These are phyloP conservation scores for Emmonsiellopsis sp. DNA, from an alignment of 2,329 filamentous ascomycete genomes.

Conservation along the genomic window DNA sequence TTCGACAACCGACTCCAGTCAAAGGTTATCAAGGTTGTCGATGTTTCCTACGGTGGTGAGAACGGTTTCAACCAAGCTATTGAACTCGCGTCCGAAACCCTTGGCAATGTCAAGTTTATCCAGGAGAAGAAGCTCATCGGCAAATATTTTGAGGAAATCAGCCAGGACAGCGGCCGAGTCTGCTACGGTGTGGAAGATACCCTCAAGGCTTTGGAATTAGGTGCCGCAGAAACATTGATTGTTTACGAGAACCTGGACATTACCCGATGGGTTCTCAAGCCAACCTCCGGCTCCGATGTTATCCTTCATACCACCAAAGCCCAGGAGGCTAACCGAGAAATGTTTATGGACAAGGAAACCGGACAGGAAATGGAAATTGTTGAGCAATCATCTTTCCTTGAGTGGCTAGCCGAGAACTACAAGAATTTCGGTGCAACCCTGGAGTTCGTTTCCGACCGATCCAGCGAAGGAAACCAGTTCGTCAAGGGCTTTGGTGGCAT, in stretches of 20 bases:
- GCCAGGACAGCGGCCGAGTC: conserved; percentile 89
- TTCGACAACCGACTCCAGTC: conserved; percentile 83
- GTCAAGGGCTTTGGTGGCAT: conserved; percentile 99
- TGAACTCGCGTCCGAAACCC: conserved; percentile 84
- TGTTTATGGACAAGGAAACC: conserved; percentile 92
- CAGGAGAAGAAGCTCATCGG: conserved; percentile 99
- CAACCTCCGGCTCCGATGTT: conserved; percentile 60
- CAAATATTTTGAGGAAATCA: conserved; percentile 98
- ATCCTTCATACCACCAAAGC: conserved; percentile 81
- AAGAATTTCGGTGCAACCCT: conserved; percentile 93
- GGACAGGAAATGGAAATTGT: conserved; percentile 96
- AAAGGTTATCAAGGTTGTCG: conserved; percentile 99
- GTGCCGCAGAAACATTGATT: conserved; percentile 87
- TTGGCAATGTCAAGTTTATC: conserved; percentile 99
- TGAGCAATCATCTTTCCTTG: conserved; percentile 84
- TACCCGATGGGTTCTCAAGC: conserved; percentile 82
- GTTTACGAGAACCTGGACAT: conserved; percentile 97
- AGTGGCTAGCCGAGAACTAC: conserved; percentile 98
- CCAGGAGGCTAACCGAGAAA: conserved; percentile 68
- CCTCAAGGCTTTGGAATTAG: conserved; percentile 88
- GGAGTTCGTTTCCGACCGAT: conserved; percentile 95
- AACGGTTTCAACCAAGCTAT: conserved; percentile 99
- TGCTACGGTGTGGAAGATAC: conserved; percentile 99
- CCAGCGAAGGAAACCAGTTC: conserved; percentile 98
- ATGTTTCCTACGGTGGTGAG: conserved; percentile 97